phyloP scores from a whole-genome alignment of 192 early-diverging fungal genomes.

The Coemansia sp. region DNA sequence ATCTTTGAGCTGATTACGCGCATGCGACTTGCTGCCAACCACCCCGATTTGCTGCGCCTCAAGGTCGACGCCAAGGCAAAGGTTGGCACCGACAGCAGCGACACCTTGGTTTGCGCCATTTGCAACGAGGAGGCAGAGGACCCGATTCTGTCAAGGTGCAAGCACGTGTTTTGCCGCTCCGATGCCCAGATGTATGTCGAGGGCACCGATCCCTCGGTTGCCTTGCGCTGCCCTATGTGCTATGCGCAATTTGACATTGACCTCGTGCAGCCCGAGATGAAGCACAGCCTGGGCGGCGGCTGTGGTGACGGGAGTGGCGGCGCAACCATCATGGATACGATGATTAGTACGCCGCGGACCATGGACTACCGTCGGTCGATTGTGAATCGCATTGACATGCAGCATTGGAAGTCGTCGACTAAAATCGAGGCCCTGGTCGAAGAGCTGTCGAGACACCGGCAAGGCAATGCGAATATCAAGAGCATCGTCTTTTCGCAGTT shows the following conservation, averaged over 20 bases:
- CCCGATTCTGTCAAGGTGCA: constrained; percentile 79
- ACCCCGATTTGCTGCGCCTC: constrained; percentile 74
- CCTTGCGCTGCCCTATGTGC: constrained; percentile 78
- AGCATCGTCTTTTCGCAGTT: constrained; percentile 85
- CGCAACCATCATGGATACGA: constrained; percentile 44
- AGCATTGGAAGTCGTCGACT: constrained; percentile 84
- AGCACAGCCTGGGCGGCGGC: background rate
- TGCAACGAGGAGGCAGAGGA: constrained; percentile 91
- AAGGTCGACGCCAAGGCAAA: constrained; percentile 56
- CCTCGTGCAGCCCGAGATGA: constrained; percentile 60
- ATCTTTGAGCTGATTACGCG: constrained; percentile 90
- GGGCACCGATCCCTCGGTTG: constrained; percentile 32
- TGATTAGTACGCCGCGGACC: constrained; percentile 56
- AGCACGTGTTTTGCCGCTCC: constrained; percentile 90
- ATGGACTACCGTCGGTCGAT: constrained; percentile 69
- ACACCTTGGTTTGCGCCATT: constrained; percentile 81
- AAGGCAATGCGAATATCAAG: constrained; percentile 78
- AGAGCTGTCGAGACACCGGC: constrained; percentile 75
- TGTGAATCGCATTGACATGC: constrained; percentile 90
- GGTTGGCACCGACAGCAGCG: constrained; percentile 50
- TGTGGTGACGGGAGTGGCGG: background rate
- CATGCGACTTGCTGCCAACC: constrained; percentile 91
- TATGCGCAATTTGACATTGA: constrained; percentile 78
- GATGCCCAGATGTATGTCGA: constrained; percentile 65
- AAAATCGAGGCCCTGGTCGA: constrained; percentile 96